A percentile compares a stretch with the other conserved stretches of the same genome.
phyloP scores from a whole-genome alignment of 1,139 yeast species.

The Kodamaea ohmeri region DNA sequence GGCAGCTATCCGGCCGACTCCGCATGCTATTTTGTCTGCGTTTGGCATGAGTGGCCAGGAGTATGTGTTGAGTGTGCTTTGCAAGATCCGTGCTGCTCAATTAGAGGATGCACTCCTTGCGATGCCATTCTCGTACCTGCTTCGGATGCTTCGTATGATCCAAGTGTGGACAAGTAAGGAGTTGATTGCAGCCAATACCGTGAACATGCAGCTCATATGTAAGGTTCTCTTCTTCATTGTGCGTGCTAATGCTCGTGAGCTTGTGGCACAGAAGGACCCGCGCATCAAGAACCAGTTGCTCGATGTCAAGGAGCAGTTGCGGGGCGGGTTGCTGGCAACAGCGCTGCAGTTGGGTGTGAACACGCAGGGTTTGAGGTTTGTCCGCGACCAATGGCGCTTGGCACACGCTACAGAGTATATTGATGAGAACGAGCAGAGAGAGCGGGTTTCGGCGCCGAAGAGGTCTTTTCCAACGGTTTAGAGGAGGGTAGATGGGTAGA shows the following conservation, averaged over 20 bases:
- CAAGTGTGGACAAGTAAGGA: constrained; percentile 67
- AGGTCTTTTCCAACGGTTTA: constrained; percentile 55
- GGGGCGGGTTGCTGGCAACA: constrained; percentile 51
- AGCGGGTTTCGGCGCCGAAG: constrained; percentile 55
- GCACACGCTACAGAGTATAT: constrained; percentile 71
- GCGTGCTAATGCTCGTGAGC: constrained; percentile 71
- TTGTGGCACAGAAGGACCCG: constrained; percentile 63
- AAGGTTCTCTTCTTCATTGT: constrained; percentile 72
- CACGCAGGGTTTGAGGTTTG: constrained; percentile 73
- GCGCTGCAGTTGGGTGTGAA: constrained; percentile 77
- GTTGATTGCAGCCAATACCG: constrained; percentile 41
- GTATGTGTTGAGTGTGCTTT: constrained; percentile 70
- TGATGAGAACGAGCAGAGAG: constrained; percentile 63
- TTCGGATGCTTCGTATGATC: constrained; percentile 67
- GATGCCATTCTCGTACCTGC: constrained; percentile 81
- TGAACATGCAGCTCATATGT: constrained; percentile 63
- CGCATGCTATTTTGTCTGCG: constrained; percentile 70
- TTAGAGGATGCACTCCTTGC: constrained; percentile 90
- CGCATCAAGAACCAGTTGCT: constrained; percentile 56
- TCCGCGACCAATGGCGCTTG: constrained; percentile 76
- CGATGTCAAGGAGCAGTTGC: constrained; percentile 55
- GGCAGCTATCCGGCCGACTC: constrained; percentile 52
- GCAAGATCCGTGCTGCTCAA: constrained; percentile 75
- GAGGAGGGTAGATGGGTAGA: constrained; percentile 1
- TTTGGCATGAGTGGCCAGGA: constrained; percentile 69